Conservation (phyloP, 805 yeast species). For the Ogataea naganishii region DNA sequence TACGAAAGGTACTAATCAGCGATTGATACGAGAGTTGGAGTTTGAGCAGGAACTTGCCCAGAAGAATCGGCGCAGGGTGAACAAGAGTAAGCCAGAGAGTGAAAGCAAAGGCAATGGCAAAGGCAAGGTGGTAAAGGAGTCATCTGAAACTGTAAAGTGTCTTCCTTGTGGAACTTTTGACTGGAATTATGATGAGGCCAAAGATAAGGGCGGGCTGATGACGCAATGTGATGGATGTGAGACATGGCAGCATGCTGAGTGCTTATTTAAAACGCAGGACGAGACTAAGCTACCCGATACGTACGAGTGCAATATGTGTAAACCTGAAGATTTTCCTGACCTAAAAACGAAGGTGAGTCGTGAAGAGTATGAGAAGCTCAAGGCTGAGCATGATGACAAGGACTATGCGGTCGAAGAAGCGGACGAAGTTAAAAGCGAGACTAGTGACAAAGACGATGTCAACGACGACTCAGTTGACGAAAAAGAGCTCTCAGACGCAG, state of each 20-base stretch:
- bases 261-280: conserved; percentile 43
- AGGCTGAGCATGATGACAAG: conserved; percentile 5
- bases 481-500: conserved; percentile 4
- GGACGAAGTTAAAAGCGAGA: conserved; percentile 6
- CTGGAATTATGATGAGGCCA: conserved; percentile 47
- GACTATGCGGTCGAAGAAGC: conserved; percentile 3
- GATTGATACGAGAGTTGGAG: too few relatives aligned
- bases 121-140: too few relatives aligned
- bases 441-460: conserved; percentile 5
- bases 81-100: too few relatives aligned
- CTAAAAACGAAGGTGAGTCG: conserved; percentile 23
- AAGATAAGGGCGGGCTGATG: conserved; percentile 47
- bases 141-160: too few relatives aligned
- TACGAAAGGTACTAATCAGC: too few relatives aligned
- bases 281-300: conserved; percentile 31
- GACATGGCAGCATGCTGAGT: conserved; percentile 66
- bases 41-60: too few relatives aligned
- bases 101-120: too few relatives aligned
- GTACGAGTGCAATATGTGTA: conserved; percentile 51
- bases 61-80: too few relatives aligned
- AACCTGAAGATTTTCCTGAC: conserved; percentile 22
- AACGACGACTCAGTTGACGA: conserved; percentile 3
- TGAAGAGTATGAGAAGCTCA: conserved; percentile 13
- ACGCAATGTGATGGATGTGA: conserved; percentile 57
- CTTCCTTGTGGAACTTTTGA: conserved; percentile 53